phyloP scores from a whole-genome alignment of 148 eudicot genomes.

The Heliosperma pusillum region DNA sequence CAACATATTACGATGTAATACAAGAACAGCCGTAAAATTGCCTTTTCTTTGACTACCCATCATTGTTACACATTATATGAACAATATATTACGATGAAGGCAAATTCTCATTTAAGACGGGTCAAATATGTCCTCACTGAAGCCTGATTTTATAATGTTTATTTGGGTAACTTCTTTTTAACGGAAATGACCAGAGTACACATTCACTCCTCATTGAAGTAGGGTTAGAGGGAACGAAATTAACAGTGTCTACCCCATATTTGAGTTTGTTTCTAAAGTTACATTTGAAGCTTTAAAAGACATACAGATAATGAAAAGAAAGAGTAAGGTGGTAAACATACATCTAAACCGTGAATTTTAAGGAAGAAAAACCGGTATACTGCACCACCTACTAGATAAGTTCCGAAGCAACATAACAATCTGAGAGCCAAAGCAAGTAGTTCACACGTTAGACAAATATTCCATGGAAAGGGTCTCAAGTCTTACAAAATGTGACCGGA shows the following conservation, averaged over 20 bases:
- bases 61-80: too few species aligned
- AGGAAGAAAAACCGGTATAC: conserved; percentile 72
- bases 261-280: neutral
- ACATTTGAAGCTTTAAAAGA: neutral
- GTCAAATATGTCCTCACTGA: too few species aligned
- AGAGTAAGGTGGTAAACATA: conserved; percentile 29
- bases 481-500: conserved; percentile 1
- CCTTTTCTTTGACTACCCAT: too few species aligned
- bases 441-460: neutral
- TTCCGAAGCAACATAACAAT: conserved; percentile 60
- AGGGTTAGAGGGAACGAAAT: neutral
- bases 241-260: neutral
- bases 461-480: neutral
- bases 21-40: too few species aligned
- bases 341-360: conserved; percentile 73
- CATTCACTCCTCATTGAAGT: neutral
- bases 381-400: conserved; percentile 59
- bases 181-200: neutral
- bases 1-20: neutral
- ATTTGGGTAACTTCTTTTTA: too few species aligned
- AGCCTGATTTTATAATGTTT: too few species aligned
- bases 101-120: too few species aligned
- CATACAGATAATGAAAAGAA: conserved; percentile 12
- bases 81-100: too few species aligned
- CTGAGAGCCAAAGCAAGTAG: conserved; percentile 36